Evolutionary conservation across 2,329 filamentous ascomycete species (phyloP), one percentile per base, ranked within the genome.

Genomic region (Claviceps paspali): DNA sequence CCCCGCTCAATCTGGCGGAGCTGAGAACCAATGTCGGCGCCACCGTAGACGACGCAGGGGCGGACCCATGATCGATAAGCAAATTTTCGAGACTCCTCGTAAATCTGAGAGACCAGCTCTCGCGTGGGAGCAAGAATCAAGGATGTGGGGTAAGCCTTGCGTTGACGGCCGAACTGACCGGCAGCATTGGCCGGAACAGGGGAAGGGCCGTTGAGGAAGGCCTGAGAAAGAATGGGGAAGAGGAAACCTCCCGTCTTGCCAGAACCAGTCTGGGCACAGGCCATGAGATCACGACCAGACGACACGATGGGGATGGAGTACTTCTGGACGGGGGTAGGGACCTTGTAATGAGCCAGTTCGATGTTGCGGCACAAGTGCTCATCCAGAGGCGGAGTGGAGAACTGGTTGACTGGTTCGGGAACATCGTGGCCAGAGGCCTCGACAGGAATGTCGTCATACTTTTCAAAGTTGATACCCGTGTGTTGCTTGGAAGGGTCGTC

Each of bases 171-270:
- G 50, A 84, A 92, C 61, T 78, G 81, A 40, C 77, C 76, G 47
- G 67, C 68, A 48, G 76, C 73, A 45, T 66, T 62, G 43, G 70
- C 66, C 33, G 84, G 82, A 38, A 72, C 57, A 39, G 73, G 50
- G 40, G 81, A 87, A 33, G 91, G 91, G 24, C 91, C 91, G 52
- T 78, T 85, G 55, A 84, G 73, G 71, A 87, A 96, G 38, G 88
- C 85, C 65, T 98, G 88, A n/a, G 91, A 95, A 35, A 98, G 75
- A 47, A 98, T 96, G 41, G 91, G 91, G 72, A 98, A 98, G 46
- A 98, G 70, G 76, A 98, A 98, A 72, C 91, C 91, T 70, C 91
- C 91, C 60, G 91, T 98, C 76, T 98, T 98, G 73, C 91, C 91
- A 55, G 91, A 98, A 79, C 88, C 91, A 51, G 91, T 98, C 73